Evolutionary conservation across 2,329 filamentous ascomycete genomes (phyloP).

Genomic region (Decorospora gaudefroyi): DNA sequence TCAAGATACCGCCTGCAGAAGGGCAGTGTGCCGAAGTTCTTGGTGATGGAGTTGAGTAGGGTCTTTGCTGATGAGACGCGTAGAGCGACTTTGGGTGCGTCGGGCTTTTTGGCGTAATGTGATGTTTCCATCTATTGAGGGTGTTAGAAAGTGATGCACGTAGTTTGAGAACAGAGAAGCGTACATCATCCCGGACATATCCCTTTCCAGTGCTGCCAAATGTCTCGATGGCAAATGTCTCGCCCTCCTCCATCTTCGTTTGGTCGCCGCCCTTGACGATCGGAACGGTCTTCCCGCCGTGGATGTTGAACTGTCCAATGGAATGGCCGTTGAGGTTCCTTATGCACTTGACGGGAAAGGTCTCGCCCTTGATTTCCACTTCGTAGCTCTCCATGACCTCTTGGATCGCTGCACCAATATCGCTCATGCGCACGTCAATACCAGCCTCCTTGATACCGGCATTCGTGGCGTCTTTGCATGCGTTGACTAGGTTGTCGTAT

Average conservation of each 20-base stretch:
- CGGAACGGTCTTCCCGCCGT: slow-evolving; percentile 89
- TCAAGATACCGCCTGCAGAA: slow-evolving; percentile 92
- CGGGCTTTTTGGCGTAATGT: slow-evolving; percentile 77
- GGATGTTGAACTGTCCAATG: slow-evolving; percentile 86
- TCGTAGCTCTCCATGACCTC: slow-evolving; percentile 94
- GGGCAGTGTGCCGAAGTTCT: slow-evolving; percentile 92
- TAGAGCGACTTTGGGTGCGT: slow-evolving; percentile 76
- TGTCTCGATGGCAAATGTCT: slow-evolving; percentile 93
- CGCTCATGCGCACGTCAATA: slow-evolving; percentile 86
- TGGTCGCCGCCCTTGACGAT: slow-evolving; percentile 87
- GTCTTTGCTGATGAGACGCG: slow-evolving; percentile 81
- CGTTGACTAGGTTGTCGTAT: slow-evolving; percentile 68
- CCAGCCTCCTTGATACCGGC: slow-evolving; percentile 84
- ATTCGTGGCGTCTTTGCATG: slow-evolving; percentile 70
- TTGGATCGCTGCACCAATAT: slow-evolving; percentile 82
- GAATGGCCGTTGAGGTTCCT: slow-evolving; percentile 88
- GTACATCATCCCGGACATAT: slow-evolving; percentile 80
- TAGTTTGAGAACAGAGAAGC: neutral
- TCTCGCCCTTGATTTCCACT: slow-evolving; percentile 78
- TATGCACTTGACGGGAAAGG: slow-evolving; percentile 80
- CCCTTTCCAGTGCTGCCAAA: slow-evolving; percentile 93
- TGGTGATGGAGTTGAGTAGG: slow-evolving; percentile 85
- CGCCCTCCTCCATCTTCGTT: slow-evolving; percentile 97
- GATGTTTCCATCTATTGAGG: slow-evolving; percentile 70
- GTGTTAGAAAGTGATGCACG: slow-evolving; percentile 10